Evolutionary conservation across 2,329 filamentous ascomycete species (phyloP).

Genomic region (Aspergillus neoniger): DNA sequence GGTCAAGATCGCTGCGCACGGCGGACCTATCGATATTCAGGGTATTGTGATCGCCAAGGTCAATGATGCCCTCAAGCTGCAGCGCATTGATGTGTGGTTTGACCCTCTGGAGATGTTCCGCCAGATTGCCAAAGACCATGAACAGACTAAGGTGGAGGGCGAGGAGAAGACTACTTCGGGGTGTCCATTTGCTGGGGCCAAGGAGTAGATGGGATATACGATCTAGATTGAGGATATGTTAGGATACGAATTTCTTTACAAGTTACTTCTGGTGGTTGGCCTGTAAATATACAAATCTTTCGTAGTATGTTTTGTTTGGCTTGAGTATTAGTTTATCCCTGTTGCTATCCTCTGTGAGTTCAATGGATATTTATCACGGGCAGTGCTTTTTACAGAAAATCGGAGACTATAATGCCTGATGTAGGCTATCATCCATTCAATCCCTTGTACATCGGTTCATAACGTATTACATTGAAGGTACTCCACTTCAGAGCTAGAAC

Average conservation of each 20-base stretch:
- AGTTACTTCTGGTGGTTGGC: too few relatives aligned
- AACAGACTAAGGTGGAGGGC: background rate
- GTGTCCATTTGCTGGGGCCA: conserved; percentile 12
- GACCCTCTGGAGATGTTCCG: conserved; percentile 68
- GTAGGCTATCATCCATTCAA: too few relatives aligned
- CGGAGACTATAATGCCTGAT: too few relatives aligned
- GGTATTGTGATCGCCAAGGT: conserved; percentile 64
- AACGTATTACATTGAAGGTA: too few relatives aligned
- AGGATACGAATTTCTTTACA: background rate
- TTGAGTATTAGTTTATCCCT: accelerated
- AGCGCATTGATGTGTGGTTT: conserved; percentile 64
- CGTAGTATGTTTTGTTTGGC: background rate
- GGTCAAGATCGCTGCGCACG: conserved; percentile 62
- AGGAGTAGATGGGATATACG: background rate
- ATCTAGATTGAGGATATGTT: background rate
- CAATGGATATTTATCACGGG: too few relatives aligned
- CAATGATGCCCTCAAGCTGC: conserved; percentile 61
- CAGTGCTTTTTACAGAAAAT: too few relatives aligned
- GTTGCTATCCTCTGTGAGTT: too few relatives aligned
- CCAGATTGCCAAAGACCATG: conserved; percentile 52
- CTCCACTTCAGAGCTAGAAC: background rate
- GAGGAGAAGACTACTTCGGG: background rate
- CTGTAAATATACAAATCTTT: too few relatives aligned
- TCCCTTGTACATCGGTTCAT: too few relatives aligned
- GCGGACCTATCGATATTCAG: conserved; percentile 63